Conservation (phyloP, 2,329 filamentous ascomycete genomes). For the Pseudogymnoascus sp. region DNA sequence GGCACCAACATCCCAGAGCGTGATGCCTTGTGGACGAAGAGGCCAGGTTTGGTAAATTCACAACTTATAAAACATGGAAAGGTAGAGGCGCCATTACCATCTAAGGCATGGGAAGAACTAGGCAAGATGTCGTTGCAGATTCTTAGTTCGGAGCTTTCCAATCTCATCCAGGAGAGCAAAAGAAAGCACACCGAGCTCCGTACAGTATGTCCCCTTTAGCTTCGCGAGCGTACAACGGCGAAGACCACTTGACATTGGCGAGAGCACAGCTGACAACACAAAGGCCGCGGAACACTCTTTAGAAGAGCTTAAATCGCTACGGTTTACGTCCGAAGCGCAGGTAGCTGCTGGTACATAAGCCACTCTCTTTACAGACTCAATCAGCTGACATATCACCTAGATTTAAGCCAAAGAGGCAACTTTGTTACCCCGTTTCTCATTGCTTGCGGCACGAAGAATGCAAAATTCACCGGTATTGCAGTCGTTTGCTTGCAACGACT, state of each 20-base stretch:
- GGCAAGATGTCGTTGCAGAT: slow-evolving; percentile 77
- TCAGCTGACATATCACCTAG: slow-evolving; percentile 37
- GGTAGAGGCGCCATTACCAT: slow-evolving; percentile 6
- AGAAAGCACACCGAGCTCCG: slow-evolving; percentile 85
- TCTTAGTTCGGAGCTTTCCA: slow-evolving; percentile 77
- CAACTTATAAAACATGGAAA: slow-evolving; percentile 6
- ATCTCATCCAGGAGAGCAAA: slow-evolving; percentile 91
- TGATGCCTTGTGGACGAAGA: not conserved
- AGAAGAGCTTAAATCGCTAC: slow-evolving; percentile 73
- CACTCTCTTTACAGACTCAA: slow-evolving; percentile 11
- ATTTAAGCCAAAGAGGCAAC: slow-evolving; percentile 69
- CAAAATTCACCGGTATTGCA: slow-evolving; percentile 80
- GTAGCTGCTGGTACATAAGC: slow-evolving; percentile 29
- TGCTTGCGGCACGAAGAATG: slow-evolving; percentile 82
- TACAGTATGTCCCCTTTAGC: slow-evolving; percentile 46
- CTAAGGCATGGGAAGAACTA: slow-evolving; percentile 6
- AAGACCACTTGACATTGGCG: not conserved
- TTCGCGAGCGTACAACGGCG: not conserved
- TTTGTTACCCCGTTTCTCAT: slow-evolving; percentile 93
- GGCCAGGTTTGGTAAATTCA: slow-evolving; percentile 1
- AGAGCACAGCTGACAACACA: slow-evolving; percentile 17
- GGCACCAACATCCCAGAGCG: not conserved
- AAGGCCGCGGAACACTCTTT: slow-evolving; percentile 90
- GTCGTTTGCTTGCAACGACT: slow-evolving; percentile 84
- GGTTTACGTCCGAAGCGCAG: slow-evolving; percentile 61